Conservation (phyloP, 108 stramenopile species). For the Epipyxis sp. region DNA sequence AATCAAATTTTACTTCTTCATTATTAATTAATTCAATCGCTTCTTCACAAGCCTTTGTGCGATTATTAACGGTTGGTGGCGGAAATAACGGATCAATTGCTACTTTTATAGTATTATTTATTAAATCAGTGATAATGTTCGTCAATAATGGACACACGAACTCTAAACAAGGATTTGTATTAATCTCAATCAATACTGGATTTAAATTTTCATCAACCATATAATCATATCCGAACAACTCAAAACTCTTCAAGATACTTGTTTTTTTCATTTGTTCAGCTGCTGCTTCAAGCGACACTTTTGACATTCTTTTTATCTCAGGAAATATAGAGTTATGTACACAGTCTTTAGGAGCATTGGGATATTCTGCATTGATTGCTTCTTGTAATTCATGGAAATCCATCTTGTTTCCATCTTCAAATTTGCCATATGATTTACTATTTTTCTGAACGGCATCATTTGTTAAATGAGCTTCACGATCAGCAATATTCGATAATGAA, state of each 20-base stretch:
- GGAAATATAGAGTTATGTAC: constrained; percentile 8
- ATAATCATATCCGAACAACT: constrained; percentile 56
- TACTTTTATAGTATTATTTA: constrained; percentile 43
- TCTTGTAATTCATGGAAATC: constrained; percentile 32
- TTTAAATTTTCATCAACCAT: constrained; percentile 48
- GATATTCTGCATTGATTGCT: constrained; percentile 35
- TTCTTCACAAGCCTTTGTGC: constrained; percentile 21
- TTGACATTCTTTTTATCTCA: constrained; percentile 5
- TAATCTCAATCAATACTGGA: constrained; percentile 51
- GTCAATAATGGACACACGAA: constrained; percentile 54
- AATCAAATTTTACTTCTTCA: not conserved
- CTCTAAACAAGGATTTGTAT: constrained; percentile 58
- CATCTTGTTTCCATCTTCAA: constrained; percentile 51
- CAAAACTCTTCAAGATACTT: constrained; percentile 33
- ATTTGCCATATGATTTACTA: constrained; percentile 37
- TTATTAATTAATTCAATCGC: not conserved
- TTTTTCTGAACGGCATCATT: constrained; percentile 53
- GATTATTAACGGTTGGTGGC: not conserved
- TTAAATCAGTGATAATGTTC: constrained; percentile 37
- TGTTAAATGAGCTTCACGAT: constrained; percentile 41
- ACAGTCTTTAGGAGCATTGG: not conserved
- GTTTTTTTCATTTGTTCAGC: not conserved
- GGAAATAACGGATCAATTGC: constrained; percentile 34
- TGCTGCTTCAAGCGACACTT: not conserved
- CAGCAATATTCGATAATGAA: constrained; percentile 16